These are phyloP conservation scores for Solioccasus polychromus DNA, from an alignment of 768 basidiomycete species.

Conservation along the genomic window DNA sequence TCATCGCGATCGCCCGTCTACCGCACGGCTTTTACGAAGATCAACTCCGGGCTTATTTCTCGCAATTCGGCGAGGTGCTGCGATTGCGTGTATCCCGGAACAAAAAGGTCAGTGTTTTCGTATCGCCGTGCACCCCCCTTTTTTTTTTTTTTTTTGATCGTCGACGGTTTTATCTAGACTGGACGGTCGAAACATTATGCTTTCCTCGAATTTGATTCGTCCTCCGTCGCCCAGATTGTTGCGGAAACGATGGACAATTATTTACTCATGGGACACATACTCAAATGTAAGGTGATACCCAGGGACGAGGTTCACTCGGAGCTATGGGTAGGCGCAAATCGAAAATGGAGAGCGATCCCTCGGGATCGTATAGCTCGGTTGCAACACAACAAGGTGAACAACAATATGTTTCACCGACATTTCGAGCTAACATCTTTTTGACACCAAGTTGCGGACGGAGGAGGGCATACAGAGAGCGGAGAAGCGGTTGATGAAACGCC, in stretches of 20 bases:
- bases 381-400: slow-evolving; percentile 77
- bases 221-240: slow-evolving; percentile 89
- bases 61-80: slow-evolving; percentile 90
- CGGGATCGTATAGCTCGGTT: slow-evolving; percentile 64
- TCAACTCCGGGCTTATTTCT: slow-evolving; percentile 88
- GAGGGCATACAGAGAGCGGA: slow-evolving; percentile 64
- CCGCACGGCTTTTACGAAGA: slow-evolving; percentile 99
- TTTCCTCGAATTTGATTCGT: slow-evolving; percentile 91
- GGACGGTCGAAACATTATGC: slow-evolving; percentile 96
- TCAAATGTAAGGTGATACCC: slow-evolving; percentile 88
- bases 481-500: slow-evolving; percentile 70
- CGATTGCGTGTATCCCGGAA: slow-evolving; percentile 89
- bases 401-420: background rate
- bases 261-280: slow-evolving; percentile 89
- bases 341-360: slow-evolving; percentile 83
- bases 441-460: slow-evolving; percentile 63
- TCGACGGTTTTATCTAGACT: slow-evolving; percentile 50
- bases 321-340: slow-evolving; percentile 96
- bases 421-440: slow-evolving; percentile 7
- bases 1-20: slow-evolving; percentile 84
- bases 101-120: slow-evolving; percentile 62
- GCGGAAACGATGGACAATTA: slow-evolving; percentile 99
- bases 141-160: background rate
- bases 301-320: slow-evolving; percentile 89
- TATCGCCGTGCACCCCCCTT: background rate